phyloP scores from a whole-genome alignment of 1,284 basidiomycete species.

The Anthracocystis setariae region DNA sequence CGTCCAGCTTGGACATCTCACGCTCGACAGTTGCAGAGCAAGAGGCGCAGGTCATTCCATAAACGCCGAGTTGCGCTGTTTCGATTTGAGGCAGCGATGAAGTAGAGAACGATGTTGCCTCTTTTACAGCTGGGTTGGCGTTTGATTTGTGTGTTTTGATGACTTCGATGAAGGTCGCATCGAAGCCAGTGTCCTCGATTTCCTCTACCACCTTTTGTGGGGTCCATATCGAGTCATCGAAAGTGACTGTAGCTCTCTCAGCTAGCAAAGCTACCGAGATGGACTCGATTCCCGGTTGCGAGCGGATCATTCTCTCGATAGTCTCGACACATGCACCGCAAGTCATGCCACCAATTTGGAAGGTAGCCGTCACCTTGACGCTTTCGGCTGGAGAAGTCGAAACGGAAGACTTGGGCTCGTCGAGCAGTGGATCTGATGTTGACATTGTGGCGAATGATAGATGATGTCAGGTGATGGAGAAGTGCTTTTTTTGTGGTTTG shows the following conservation, averaged over 20 bases:
- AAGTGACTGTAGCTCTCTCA: constrained; percentile 90
- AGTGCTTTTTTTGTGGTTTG: background rate
- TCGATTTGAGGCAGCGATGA: constrained; percentile 7
- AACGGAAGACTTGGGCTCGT: constrained; percentile 21
- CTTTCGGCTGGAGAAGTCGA: constrained; percentile 9
- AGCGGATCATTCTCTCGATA: constrained; percentile 90
- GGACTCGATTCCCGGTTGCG: constrained; percentile 83
- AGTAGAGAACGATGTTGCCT: background rate
- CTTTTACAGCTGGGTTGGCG: constrained; percentile 1
- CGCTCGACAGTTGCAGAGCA: constrained; percentile 83
- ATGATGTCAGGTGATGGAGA: background rate
- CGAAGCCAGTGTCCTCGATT: constrained; percentile 91
- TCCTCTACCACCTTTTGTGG: constrained; percentile 77
- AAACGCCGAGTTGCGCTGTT: constrained; percentile 74
- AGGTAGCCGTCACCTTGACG: constrained; percentile 69
- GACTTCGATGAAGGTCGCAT: constrained; percentile 71
- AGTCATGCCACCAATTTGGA: constrained; percentile 89
- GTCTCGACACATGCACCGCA: constrained; percentile 89
- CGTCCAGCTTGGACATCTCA: constrained; percentile 75
- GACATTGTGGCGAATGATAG: constrained; percentile 13
- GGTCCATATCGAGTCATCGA: constrained; percentile 82
- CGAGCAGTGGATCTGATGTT: constrained; percentile 18
- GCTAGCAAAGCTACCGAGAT: constrained; percentile 93
- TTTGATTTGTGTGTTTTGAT: constrained; percentile 21
- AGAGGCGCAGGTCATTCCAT: constrained; percentile 88